phyloP scores from a whole-genome alignment of 805 yeast genomes.

The Metschnikowia lachancei region DNA sequence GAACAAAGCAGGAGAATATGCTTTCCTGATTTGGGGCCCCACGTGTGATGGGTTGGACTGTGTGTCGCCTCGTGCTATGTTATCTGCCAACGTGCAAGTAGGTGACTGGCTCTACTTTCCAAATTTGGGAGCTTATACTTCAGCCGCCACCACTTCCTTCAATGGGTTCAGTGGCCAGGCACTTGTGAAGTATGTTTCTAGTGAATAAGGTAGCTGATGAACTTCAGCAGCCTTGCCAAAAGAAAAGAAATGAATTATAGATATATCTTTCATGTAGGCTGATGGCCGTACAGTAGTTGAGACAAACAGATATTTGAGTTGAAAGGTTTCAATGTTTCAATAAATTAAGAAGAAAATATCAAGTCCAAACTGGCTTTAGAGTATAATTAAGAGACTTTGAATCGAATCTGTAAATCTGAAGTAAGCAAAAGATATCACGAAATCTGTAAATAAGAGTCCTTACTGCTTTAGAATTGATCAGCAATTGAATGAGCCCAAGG shows the following conservation, averaged over 20 bases:
- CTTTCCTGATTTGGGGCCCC: conserved; percentile 92
- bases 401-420: too few relatives aligned
- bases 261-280: too few relatives aligned
- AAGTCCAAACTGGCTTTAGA: too few relatives aligned
- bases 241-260: background rate
- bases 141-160: conserved; percentile 87
- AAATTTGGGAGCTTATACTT: conserved; percentile 86
- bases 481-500: too few relatives aligned
- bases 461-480: too few relatives aligned
- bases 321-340: too few relatives aligned
- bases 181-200: conserved; percentile 58
- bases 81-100: conserved; percentile 61
- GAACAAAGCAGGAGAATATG: conserved; percentile 18
- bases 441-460: too few relatives aligned
- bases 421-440: too few relatives aligned
- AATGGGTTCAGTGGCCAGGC: conserved; percentile 76
- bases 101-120: conserved; percentile 94
- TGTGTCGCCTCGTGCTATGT: conserved; percentile 49
- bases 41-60: conserved; percentile 97
- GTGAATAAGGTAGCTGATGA: conserved; percentile 13
- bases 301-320: too few relatives aligned
- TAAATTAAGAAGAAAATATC: too few relatives aligned
- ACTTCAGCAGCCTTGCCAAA: conserved; percentile 10
- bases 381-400: too few relatives aligned
- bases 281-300: too few relatives aligned